Conservation (phyloP, 2,329 filamentous ascomycete genomes). For the Colletotrichum sp. region DNA sequence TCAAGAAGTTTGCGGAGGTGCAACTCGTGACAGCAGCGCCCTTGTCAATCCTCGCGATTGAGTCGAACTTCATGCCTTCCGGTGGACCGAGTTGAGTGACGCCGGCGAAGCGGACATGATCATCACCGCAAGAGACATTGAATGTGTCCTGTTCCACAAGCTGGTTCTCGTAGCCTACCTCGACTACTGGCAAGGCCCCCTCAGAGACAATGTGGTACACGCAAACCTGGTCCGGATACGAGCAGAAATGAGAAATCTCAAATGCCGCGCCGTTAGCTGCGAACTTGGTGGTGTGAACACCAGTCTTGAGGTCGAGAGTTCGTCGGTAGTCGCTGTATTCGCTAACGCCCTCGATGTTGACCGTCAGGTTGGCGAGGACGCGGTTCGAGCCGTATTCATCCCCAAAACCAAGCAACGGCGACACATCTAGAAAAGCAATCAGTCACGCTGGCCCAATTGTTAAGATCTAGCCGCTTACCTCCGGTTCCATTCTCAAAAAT, state of each 20-base stretch:
- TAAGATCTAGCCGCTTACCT: slow-evolving; percentile 31
- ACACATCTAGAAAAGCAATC: slow-evolving; percentile 30
- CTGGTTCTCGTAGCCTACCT: slow-evolving; percentile 46
- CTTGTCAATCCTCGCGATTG: slow-evolving; percentile 31
- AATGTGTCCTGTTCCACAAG: slow-evolving; percentile 33
- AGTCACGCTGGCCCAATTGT: no score
- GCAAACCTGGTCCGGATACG: slow-evolving; percentile 42
- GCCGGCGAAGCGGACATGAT: slow-evolving; percentile 35
- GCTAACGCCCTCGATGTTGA: slow-evolving; percentile 37
- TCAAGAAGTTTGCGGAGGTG: slow-evolving; percentile 27
- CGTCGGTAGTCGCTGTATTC: slow-evolving; percentile 41
- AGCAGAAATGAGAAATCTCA: slow-evolving; percentile 35
- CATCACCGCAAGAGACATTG: slow-evolving; percentile 35
- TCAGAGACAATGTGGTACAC: slow-evolving; percentile 28
- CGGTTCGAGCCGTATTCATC: slow-evolving; percentile 50
- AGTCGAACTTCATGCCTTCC: slow-evolving; percentile 49
- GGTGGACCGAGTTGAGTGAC: slow-evolving; percentile 43
- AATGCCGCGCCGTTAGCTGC: slow-evolving; percentile 39
- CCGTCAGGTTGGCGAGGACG: slow-evolving; percentile 51
- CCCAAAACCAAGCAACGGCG: slow-evolving; percentile 41
- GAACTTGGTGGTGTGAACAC: slow-evolving; percentile 40
- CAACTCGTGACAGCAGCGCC: slow-evolving; percentile 22
- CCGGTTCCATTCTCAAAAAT: slow-evolving; percentile 56
- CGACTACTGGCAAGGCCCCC: slow-evolving; percentile 41
- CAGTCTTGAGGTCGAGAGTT: slow-evolving; percentile 47